Conservation (phyloP, 768 basidiomycete genomes). For the Leccinum disarticulatum region DNA sequence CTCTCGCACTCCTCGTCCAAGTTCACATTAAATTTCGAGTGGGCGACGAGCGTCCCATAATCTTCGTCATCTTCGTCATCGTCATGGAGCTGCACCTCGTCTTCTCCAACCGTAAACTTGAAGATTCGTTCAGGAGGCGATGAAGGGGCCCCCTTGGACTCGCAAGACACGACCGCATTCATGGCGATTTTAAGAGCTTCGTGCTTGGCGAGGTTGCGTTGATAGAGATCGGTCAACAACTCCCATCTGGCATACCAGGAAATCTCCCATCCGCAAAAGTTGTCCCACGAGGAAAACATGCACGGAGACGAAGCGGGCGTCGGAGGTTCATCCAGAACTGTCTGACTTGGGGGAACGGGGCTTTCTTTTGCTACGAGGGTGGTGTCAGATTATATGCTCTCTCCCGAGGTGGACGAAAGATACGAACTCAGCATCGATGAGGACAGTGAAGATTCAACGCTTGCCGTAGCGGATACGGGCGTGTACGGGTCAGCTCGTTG, state of each 20-base stretch:
- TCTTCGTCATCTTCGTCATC: slow-evolving; percentile 28
- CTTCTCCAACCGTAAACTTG: slow-evolving; percentile 24
- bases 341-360: slow-evolving; percentile 6
- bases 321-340: not conserved
- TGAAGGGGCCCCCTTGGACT: not conserved
- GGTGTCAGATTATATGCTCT: slow-evolving; percentile 50
- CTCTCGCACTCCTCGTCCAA: slow-evolving; percentile 29
- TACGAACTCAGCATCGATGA: slow-evolving; percentile 22
- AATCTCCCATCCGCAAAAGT: slow-evolving; percentile 38
- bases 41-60: slow-evolving; percentile 23
- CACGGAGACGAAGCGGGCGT: slow-evolving; percentile 11
- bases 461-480: slow-evolving; percentile 17
- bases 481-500: slow-evolving; percentile 16
- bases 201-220: slow-evolving; percentile 26
- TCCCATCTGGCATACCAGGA: slow-evolving; percentile 59
- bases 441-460: slow-evolving; percentile 14
- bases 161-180: not conserved
- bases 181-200: not conserved
- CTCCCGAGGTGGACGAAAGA: slow-evolving; percentile 11
- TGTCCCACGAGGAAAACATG: slow-evolving; percentile 11
- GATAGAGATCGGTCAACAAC: slow-evolving; percentile 45
- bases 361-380: slow-evolving; percentile 54
- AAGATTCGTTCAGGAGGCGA: slow-evolving; percentile 13
- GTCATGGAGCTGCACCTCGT: slow-evolving; percentile 8
- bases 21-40: slow-evolving; percentile 17